These are phyloP conservation scores for Epichloe baconii DNA, from an alignment of 2,329 filamentous ascomycete species.

Conservation along the genomic window DNA sequence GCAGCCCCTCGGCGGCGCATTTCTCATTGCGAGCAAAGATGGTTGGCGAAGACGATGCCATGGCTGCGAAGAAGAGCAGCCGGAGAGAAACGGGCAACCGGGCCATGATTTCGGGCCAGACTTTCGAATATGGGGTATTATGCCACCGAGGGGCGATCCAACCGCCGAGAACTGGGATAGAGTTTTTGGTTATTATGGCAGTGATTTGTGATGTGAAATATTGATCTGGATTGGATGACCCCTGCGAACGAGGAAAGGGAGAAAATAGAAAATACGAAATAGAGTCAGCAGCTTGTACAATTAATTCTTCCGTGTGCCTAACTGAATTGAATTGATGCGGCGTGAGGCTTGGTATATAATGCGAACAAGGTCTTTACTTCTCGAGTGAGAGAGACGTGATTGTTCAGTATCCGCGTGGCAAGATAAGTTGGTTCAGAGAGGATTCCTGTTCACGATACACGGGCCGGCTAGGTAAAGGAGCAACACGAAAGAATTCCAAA, in stretches of 20 bases:
- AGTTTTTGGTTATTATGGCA: too few relatives aligned
- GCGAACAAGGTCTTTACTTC: not conserved
- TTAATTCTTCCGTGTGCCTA: not conserved
- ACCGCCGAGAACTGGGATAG: not conserved
- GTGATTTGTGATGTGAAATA: too few relatives aligned
- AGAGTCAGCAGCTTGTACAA: too few relatives aligned
- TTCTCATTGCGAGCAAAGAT: conserved; percentile 32
- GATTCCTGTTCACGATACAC: not conserved
- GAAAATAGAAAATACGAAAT: too few relatives aligned
- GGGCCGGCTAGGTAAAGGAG: not conserved
- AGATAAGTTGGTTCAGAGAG: not conserved
- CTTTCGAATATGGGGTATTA: not conserved
- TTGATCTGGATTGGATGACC: too few relatives aligned
- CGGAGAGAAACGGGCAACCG: conserved; percentile 4
- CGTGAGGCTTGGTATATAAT: not conserved
- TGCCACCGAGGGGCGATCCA: not conserved
- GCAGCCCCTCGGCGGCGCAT: conserved; percentile 37
- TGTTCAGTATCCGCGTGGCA: not conserved
- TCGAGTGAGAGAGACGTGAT: not conserved
- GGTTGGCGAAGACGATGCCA: conserved; percentile 8
- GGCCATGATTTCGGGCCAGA: not conserved
- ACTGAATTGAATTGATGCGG: not conserved
- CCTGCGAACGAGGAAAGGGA: too few relatives aligned
- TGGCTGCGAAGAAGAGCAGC: conserved; percentile 6
- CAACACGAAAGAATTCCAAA: not conserved